These are phyloP conservation scores for Daldinia sp. DNA, from an alignment of 2,329 filamentous ascomycete genomes.

Conservation along the genomic window DNA sequence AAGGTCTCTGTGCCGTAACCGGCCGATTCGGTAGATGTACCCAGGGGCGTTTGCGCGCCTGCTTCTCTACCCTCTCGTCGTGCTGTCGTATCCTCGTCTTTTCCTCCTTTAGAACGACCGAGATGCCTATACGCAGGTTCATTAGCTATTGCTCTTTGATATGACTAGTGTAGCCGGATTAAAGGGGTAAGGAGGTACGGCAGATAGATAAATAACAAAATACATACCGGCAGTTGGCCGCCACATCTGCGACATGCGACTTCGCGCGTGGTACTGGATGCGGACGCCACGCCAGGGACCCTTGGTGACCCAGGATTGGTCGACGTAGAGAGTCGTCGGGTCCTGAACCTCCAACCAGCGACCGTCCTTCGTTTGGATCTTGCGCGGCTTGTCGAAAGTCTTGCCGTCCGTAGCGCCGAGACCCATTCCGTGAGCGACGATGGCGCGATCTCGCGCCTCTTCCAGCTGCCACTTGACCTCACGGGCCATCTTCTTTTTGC, in stretches of 20 bases:
- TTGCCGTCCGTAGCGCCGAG: constrained; percentile 60
- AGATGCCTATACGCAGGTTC: constrained; percentile 65
- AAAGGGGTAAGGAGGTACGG: neutral
- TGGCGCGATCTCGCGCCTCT: constrained; percentile 80
- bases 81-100: constrained; percentile 84
- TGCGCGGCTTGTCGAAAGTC: constrained; percentile 54
- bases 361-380: constrained; percentile 78
- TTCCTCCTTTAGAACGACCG: constrained; percentile 90
- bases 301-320: constrained; percentile 90
- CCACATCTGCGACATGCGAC: constrained; percentile 71
- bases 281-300: constrained; percentile 67
- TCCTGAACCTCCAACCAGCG: constrained; percentile 75
- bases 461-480: constrained; percentile 83
- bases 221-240: constrained; percentile 79
- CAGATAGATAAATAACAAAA: neutral
- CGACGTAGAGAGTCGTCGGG: constrained; percentile 85
- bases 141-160: neutral
- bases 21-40: constrained; percentile 86
- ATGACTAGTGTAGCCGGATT: neutral
- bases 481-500: constrained; percentile 87
- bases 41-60: constrained; percentile 81
- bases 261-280: constrained; percentile 78
- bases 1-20: constrained; percentile 83
- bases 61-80: constrained; percentile 79
- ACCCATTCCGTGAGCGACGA: constrained; percentile 86